These are phyloP conservation scores for Diaporthe citri DNA, from an alignment of 2,329 filamentous ascomycete species.

Conservation along the genomic window DNA sequence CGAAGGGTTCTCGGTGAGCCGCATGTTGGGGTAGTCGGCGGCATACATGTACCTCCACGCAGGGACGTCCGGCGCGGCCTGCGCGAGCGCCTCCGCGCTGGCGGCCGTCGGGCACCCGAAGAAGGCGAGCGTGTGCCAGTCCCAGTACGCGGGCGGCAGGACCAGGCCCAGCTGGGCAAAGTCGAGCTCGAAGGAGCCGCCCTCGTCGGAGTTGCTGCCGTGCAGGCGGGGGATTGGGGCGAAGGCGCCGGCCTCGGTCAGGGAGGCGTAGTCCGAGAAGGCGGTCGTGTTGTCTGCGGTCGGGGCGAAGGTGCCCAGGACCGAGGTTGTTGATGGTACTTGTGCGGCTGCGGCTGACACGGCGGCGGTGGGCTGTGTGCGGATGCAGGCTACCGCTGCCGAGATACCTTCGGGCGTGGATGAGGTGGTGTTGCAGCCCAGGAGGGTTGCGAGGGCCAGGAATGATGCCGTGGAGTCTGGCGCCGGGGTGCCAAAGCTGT, in stretches of 20 bases:
- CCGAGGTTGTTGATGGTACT: not conserved
- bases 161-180: slow-evolving; percentile 15
- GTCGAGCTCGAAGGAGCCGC: slow-evolving; percentile 17
- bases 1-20: not conserved
- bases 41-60: slow-evolving; percentile 26
- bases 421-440: slow-evolving; percentile 15
- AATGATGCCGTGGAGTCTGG: not conserved
- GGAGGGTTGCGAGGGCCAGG: not conserved
- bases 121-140: slow-evolving; percentile 25
- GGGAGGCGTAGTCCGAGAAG: slow-evolving; percentile 1
- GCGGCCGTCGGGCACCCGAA: slow-evolving; percentile 20
- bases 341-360: not conserved
- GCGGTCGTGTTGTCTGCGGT: slow-evolving; percentile 24
- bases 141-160: slow-evolving; percentile 9
- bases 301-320: slow-evolving; percentile 14
- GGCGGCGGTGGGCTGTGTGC: slow-evolving; percentile 5
- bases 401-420: not conserved
- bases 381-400: slow-evolving; percentile 2
- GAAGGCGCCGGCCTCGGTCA: not conserved
- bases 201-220: slow-evolving; percentile 14
- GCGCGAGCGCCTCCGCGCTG: not conserved
- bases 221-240: slow-evolving; percentile 6
- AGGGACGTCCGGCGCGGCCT: not conserved
- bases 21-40: slow-evolving; percentile 24
- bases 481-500: slow-evolving; percentile 4